Evolutionary conservation across 257 asterid genomes (phyloP).

Genomic region (Cordia subcordata): DNA sequence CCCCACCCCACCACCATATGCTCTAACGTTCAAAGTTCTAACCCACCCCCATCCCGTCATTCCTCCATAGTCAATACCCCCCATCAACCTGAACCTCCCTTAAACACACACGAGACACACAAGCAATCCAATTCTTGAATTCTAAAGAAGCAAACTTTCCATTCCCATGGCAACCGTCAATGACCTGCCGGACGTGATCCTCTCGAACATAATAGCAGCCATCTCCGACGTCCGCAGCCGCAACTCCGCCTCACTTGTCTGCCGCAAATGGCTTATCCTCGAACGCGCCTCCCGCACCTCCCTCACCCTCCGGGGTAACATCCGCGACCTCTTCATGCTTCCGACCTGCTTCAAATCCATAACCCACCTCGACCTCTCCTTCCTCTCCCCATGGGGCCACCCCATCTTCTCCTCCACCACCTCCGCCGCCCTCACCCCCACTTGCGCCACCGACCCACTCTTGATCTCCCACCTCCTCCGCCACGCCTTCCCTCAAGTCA

Average conservation of each 20-base stretch:
- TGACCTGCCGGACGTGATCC: constrained; percentile 75
- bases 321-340: constrained; percentile 53
- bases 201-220: constrained; percentile 67
- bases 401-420: constrained; percentile 46
- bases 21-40: too few relatives aligned
- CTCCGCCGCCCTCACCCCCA: constrained; percentile 24
- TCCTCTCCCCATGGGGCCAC: constrained; percentile 89
- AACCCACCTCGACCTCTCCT: constrained; percentile 69
- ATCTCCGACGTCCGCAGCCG: constrained; percentile 67
- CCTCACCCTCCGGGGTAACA: constrained; percentile 82
- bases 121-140: too few relatives aligned
- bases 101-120: too few relatives aligned
- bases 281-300: constrained; percentile 78
- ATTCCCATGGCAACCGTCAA: constrained; percentile 31
- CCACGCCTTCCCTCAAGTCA: constrained; percentile 52
- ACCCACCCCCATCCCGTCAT: too few relatives aligned
- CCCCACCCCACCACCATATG: too few relatives aligned
- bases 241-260: constrained; percentile 69
- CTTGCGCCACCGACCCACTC: constrained; percentile 27
- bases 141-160: neutral
- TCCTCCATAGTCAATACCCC: too few relatives aligned
- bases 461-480: constrained; percentile 59
- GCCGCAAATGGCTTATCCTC: constrained; percentile 52
- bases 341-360: constrained; percentile 64
- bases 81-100: too few relatives aligned